phyloP scores from a whole-genome alignment of 2,329 filamentous ascomycete genomes.

The Helotiales sp. region DNA sequence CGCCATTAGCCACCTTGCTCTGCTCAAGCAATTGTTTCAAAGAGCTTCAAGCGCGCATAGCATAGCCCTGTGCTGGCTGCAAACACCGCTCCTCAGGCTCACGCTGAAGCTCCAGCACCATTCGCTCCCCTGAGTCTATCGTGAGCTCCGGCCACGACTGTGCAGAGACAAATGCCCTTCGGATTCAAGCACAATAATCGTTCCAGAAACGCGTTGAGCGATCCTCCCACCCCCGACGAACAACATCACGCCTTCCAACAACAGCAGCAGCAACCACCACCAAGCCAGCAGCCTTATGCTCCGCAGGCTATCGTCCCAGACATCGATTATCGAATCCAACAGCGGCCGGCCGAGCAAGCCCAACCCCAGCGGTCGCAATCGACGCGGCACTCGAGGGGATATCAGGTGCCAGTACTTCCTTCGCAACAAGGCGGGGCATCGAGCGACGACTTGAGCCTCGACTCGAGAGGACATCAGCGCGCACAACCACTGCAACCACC shows the following conservation, averaged over 20 bases:
- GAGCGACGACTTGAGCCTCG: conserved; percentile 30
- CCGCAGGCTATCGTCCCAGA: conserved; percentile 29
- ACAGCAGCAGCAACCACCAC: conserved; percentile 17
- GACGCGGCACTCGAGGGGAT: conserved; percentile 26
- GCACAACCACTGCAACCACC: conserved; percentile 22
- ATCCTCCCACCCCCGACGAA: conserved; percentile 17
- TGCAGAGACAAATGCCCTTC: conserved; percentile 33
- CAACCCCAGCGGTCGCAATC: conserved; percentile 30
- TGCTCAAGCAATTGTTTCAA: conserved; percentile 17
- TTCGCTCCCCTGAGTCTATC: conserved; percentile 17
- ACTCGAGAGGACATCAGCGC: conserved; percentile 23
- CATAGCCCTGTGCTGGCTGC: neutral
- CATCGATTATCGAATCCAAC: conserved; percentile 24
- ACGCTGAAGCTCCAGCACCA: conserved; percentile 6
- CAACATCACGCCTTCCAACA: conserved; percentile 14
- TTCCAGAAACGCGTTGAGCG: conserved; percentile 36
- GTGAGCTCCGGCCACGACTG: conserved; percentile 30
- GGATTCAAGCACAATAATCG: conserved; percentile 34
- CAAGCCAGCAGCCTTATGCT: conserved; percentile 20
- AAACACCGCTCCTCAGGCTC: conserved; percentile 9
- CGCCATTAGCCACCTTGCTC: conserved; percentile 17
- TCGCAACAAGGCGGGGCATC: conserved; percentile 23
- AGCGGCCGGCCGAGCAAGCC: conserved; percentile 21
- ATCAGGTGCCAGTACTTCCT: conserved; percentile 21
- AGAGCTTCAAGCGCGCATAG: conserved; percentile 10